These are phyloP conservation scores for Pogostemon cablin DNA, from an alignment of 257 asterid genomes.

Conservation along the genomic window DNA sequence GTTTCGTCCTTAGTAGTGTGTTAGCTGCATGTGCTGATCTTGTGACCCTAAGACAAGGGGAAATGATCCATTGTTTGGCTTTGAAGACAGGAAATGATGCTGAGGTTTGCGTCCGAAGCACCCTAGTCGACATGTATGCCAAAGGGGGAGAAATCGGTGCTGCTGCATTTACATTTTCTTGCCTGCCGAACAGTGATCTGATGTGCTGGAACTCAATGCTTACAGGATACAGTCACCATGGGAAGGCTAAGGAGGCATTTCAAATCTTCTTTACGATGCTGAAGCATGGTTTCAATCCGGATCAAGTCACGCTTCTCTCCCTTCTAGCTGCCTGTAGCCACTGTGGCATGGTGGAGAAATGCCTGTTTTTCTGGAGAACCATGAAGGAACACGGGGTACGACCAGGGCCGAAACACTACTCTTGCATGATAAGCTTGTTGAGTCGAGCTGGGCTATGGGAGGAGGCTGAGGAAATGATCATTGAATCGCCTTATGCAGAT, in stretches of 20 bases:
- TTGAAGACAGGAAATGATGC: constrained; percentile 59
- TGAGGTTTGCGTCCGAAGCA: constrained; percentile 63
- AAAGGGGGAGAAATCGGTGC: constrained; percentile 71
- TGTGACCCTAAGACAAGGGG: constrained; percentile 71
- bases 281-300: constrained; percentile 57
- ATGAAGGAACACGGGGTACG: constrained; percentile 55
- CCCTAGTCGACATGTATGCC: constrained; percentile 80
- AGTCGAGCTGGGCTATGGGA: constrained; percentile 71
- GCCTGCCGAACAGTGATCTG: constrained; percentile 43
- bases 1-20: constrained; percentile 65
- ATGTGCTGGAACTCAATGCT: constrained; percentile 89
- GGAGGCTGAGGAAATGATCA: constrained; percentile 70
- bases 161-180: constrained; percentile 50
- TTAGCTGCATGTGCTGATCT: constrained; percentile 82
- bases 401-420: constrained; percentile 80
- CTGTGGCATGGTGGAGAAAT: constrained; percentile 62
- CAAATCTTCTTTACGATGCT: constrained; percentile 50
- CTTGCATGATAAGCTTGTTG: constrained; percentile 69
- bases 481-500: constrained; percentile 55
- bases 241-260: constrained; percentile 64
- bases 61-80: constrained; percentile 67
- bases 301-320: constrained; percentile 68
- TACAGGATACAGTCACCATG: constrained; percentile 74
- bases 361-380: constrained; percentile 58
- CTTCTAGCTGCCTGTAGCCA: constrained; percentile 79